Conservation (phyloP, 169 alveolate genomes). For the Plasmodium malariae region DNA sequence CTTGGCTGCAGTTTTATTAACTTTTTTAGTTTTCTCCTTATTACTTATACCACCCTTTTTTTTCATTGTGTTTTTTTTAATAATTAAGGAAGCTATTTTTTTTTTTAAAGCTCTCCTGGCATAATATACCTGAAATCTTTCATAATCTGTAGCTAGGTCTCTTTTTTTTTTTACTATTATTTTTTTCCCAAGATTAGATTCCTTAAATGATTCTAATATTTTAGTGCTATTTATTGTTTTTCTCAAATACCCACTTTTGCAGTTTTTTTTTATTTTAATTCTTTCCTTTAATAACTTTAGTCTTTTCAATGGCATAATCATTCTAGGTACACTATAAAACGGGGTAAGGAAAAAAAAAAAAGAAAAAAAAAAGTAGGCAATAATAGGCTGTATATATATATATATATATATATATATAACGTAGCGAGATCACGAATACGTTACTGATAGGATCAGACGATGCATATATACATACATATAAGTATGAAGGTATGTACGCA, state of each 20-base stretch:
- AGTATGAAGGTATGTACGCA: neutral
- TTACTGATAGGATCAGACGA: neutral
- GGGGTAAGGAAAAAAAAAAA: neutral
- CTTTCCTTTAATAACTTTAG: slow-evolving; percentile 91
- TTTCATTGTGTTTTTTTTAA: neutral
- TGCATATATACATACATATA: neutral
- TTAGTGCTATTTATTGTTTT: slow-evolving; percentile 86
- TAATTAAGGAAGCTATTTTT: too few relatives aligned
- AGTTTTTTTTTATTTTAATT: slow-evolving; percentile 91
- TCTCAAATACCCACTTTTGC: slow-evolving; percentile 88
- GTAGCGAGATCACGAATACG: neutral
- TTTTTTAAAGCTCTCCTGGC: slow-evolving; percentile 67
- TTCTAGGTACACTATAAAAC: slow-evolving; percentile 87
- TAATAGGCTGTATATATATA: neutral
- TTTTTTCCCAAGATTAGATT: slow-evolving; percentile 89
- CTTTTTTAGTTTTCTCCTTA: slow-evolving; percentile 35
- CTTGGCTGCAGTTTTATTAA: slow-evolving; percentile 24
- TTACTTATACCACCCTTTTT: slow-evolving; percentile 5
- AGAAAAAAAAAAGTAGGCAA: neutral
- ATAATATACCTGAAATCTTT: slow-evolving; percentile 85
- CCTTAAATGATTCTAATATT: slow-evolving; percentile 85
- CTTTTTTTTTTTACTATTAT: slow-evolving; percentile 83
- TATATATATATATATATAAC: neutral
- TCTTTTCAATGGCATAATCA: slow-evolving; percentile 91
- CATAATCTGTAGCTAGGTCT: slow-evolving; percentile 90